phyloP scores from a whole-genome alignment of 192 early-diverging fungal genomes.

The Allomyces javanicus region DNA sequence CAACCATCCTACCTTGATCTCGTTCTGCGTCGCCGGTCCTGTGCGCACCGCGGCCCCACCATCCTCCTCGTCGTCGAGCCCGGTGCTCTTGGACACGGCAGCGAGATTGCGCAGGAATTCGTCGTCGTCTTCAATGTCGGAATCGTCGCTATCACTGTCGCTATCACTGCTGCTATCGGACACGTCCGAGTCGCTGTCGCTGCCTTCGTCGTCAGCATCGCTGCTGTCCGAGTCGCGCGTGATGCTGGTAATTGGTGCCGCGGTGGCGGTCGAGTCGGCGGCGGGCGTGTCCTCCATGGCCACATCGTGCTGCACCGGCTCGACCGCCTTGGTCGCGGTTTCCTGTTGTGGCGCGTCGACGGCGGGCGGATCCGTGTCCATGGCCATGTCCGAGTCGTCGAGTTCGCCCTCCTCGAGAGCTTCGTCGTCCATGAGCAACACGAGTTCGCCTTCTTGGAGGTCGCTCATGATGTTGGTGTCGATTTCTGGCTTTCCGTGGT shows the following conservation, averaged over 20 bases:
- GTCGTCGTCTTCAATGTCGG: neutral
- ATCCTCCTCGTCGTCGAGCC: slow-evolving; percentile 16
- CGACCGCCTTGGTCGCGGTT: too few relatives aligned
- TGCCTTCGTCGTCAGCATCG: slow-evolving; percentile 11
- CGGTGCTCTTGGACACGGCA: slow-evolving; percentile 8
- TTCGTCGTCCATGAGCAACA: neutral
- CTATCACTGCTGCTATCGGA: neutral
- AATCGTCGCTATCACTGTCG: neutral
- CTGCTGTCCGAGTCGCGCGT: neutral
- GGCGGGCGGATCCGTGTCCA: too few relatives aligned
- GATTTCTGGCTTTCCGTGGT: too few relatives aligned
- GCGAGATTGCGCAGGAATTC: slow-evolving; percentile 9
- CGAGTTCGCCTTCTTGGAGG: neutral
- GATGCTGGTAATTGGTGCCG: too few relatives aligned
- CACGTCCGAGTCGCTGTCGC: neutral
- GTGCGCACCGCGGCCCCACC: neutral
- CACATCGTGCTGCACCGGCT: too few relatives aligned
- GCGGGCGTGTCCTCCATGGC: too few relatives aligned
- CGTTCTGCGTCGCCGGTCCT: slow-evolving; percentile 24
- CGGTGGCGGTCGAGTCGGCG: too few relatives aligned
- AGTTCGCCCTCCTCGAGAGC: too few relatives aligned
- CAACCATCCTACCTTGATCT: slow-evolving; percentile 12
- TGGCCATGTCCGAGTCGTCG: too few relatives aligned
- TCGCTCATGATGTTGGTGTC: too few relatives aligned
- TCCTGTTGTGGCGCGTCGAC: too few relatives aligned